Percentiles rank a stretch among this genome's conserved stretches.
These are phyloP conservation scores for Salix viminalis DNA, from an alignment of 345 rosid species.

Conservation along the genomic window DNA sequence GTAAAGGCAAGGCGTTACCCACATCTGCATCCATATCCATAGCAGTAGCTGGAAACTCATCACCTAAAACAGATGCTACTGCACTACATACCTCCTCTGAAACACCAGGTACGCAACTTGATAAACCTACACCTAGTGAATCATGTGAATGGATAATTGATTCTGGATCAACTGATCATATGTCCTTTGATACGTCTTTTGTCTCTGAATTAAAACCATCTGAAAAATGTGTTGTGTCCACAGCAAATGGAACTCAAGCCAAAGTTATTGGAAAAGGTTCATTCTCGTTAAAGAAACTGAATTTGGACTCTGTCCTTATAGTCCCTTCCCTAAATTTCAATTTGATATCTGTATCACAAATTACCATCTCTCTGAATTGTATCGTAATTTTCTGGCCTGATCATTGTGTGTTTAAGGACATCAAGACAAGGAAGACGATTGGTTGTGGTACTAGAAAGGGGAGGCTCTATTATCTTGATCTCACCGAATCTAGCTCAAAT, in stretches of 20 bases:
- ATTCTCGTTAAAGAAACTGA: neutral
- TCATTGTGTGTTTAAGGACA: slow-evolving; percentile 5
- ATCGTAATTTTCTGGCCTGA: neutral
- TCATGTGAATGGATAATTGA: slow-evolving; percentile 6
- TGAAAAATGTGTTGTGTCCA: neutral
- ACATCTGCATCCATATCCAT: too few species aligned
- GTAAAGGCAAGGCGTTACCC: too few species aligned
- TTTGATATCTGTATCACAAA: neutral
- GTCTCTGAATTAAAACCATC: neutral
- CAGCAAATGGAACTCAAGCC: neutral
- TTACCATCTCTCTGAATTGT: neutral
- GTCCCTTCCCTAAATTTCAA: neutral
- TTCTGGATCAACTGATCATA: slow-evolving; percentile 10
- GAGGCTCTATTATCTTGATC: slow-evolving; percentile 7
- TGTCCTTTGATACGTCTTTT: neutral
- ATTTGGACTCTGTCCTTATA: neutral
- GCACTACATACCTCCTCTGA: too few species aligned
- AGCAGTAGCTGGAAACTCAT: too few species aligned
- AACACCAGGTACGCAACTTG: neutral
- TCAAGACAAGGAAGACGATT: slow-evolving; percentile 1
- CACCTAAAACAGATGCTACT: too few species aligned
- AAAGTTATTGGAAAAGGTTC: neutral
- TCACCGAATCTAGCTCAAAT: neutral
- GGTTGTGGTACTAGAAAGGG: slow-evolving; percentile 2
- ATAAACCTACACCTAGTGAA: neutral